Evolutionary conservation across 148 eudicot genomes (phyloP), one percentile per base, ranked within the genome.

Genomic region (Fagopyrum homotropicum): DNA sequence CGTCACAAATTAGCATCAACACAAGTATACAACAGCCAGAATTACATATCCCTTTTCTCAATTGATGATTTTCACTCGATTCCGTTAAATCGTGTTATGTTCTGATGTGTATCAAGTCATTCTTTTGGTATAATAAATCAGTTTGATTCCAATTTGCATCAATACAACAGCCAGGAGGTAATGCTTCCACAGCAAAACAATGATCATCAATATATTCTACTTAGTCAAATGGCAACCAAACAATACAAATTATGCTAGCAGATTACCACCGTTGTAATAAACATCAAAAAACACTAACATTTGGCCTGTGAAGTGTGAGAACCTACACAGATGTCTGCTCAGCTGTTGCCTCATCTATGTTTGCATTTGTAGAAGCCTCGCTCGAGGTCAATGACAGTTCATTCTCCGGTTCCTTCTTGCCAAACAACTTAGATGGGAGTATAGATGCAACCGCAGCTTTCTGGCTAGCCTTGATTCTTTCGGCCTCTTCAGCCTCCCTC

Each of bases 371-470:
- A 10, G 63, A 56, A 30, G 72, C 59, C 71, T 80, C 86, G 75
- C n/a, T 78, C 55, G 80, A 77, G 9, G 69, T 74, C 14, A 35
- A 69, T 1, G 72, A 30, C 0, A 80, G 69, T 48, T 85, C 84
- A 30, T 76, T 87, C 74, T 64, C 81, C 11, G 63, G 80, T 46
- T 80, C 85, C 79, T 90, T 87, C 4, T 85, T 85, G 22, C 91
- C 91, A 76, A 88, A 88, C 83, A 91, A 52, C 81, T 88, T 93
- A 22, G 91, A 84, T 6, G 96, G 92, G 60, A 93, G 74, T 78
- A 93, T 73, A 81, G 95, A 84, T 57, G 92, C 82, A 75, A 93
- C 85, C 45, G 98, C 97, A 19, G 86, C 93, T 80, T 86, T 84
- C 1, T 95, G 87, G 76, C 91, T 90, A 9, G 88, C 90, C 69